Evolutionary conservation across 768 basidiomycete genomes (phyloP), one percentile per base, ranked within the genome.

Genomic region (Phaeotremella fagi): DNA sequence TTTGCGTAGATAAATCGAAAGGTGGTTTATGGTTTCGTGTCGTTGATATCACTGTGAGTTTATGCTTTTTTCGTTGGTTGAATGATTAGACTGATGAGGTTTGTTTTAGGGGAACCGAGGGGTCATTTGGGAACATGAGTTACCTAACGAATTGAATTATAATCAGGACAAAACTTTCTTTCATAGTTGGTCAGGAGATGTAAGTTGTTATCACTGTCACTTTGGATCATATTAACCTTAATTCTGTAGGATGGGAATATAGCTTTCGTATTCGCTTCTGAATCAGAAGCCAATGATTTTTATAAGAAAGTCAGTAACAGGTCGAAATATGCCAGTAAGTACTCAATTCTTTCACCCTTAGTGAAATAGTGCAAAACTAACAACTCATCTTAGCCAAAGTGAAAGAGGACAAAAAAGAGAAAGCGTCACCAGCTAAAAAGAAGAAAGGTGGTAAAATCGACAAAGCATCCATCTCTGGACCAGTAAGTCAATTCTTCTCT

Each of bases 141-240:
- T 97, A 3, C 94, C 90, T 63, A 79, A 85, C 23, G 83, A 83
- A 27, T 81, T 94, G 59, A 82, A 87, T 52, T 89, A 90, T 70
- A 77, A 82, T 66, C 80, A 86, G 66, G 94, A 98, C 70, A 79
- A 90, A 55, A 80, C 85, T 1, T 92, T 85, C 81, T 95, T 98
- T 67, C 88, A 94, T 76, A 85, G 90, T 0, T 97, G 95, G 74
- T 79, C 85, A 2, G 86, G 88, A 47, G 92, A 99, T 77, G 92
- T 94, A 68, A 75, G 91, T 81, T n/a, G 20, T 28, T 24, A 61
- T 24, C 38, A 2, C 38, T 48, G 6, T 26, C 33, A 12, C 35
- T 26, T n/a, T 16, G 41, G 20, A 16, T 36, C 3, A 4, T 23
- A 25, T 45, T 22, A 22, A 38, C 15, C 16, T 22, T 41, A 41